Base-by-base conservation (phyloP, 148 eudicot species). In the Diospyros kaki region DNA sequence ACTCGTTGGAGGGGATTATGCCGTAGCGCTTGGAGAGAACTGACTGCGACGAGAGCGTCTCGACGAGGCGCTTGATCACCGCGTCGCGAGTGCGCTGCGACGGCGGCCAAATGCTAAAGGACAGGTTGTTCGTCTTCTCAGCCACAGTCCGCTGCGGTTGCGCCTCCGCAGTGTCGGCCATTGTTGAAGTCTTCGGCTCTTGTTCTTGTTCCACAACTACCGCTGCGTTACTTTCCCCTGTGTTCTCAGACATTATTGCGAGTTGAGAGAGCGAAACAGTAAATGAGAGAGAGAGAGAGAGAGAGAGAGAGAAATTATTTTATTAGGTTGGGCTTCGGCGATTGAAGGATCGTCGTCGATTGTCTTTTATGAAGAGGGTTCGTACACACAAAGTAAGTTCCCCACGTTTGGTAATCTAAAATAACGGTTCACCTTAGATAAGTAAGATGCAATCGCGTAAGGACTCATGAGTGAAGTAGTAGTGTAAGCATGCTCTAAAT, bases 91-190 rank as follows among this genome's bases (percentile, higher is more conserved):
- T 94, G 69, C 97, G 93, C 69, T 88, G 87, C 8, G 88, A 78
- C 1, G 98, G 98, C 0, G 98, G 98, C 98, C 98, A 94, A 39
- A 94, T 88, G 83, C 86, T 88, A 95, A 89, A 91, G 28, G 95
- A 82, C 11, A 84, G 43, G 79, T 81, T 13, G 5, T 62, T 73
- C 39, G 52, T 9, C 13, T 46, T 8, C 4, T 43, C 41, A 1
- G 14, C 3, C 9, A 14, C 6, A 0, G 53, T 2, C 3, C 8
- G 62, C 1, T 18, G 75, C 13, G 7, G 80, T 1, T 9, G 52
- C 28, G 73, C 17, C 54, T 68, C 73, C 13, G 81, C 82, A 54
- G 78, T 66, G 54, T 82, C 81, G 45, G 87, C 81, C 87, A 81
- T 81, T 76, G 79, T 58, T 63, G 81, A 42, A 54, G 72, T 0